Base-by-base conservation (phyloP, 116 monocot genomes). In the Iris pallida region DNA sequence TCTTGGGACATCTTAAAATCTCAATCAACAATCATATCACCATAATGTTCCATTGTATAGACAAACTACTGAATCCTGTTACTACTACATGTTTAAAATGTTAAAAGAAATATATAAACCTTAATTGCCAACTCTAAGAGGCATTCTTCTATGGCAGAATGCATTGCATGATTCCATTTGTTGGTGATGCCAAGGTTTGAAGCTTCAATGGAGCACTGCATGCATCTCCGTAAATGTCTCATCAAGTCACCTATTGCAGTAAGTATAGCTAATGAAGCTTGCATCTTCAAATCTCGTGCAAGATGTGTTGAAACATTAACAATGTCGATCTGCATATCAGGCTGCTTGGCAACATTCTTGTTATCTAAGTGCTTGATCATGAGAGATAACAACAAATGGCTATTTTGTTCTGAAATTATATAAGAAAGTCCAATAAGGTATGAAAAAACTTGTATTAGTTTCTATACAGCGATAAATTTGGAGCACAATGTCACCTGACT, bases 361-460 rank as follows among this genome's bases (percentile, higher is more conserved):
- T 93, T 88, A 66, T 99, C 94, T 51, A 99, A 74, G 68, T 99
- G 99, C 54, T 91, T 99, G 59, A 99, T 68, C 54, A 88, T 73
- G 41, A 81, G 69, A 44, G 90, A 88, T 67, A 99, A 17, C 59
- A 95, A 59, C 66, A 86, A 61, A 81, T 90, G 88, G 16, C 73
- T 78, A 71, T 77, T 88, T 70, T 93, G 73, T 53, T 88, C 99
- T 99, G 90, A 73, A 66, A 53, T 20, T 52, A 14, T 0, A 53
- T 19, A 66, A 66, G 45, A 46, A 65, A 13, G 20, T 49, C 48
- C 57, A 7, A 7, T 14, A 57, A 57, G 14, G 14, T 57, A 57
- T 14, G 7, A 57, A 11, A 57, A 57, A 17, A 17, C 57, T 17
- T 57, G 7, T 6, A 17, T 57, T 15, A 13, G 18, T 57, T 17